phyloP scores from a whole-genome alignment of 2,329 filamentous ascomycete genomes.

The Fusarium sp. region DNA sequence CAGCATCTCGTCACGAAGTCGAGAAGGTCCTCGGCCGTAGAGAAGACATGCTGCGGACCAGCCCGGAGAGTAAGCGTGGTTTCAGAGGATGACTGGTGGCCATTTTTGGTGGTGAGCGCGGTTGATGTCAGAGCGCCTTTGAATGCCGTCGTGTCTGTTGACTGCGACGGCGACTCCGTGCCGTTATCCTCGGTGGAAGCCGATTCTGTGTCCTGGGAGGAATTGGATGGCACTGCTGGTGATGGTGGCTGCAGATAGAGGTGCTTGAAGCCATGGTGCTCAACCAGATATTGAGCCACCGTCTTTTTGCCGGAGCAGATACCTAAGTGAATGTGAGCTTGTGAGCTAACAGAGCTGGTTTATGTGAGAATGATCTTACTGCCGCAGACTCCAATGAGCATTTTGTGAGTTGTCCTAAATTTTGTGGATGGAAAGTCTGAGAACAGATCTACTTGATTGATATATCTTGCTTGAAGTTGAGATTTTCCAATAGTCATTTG shows the following conservation, averaged over 20 bases:
- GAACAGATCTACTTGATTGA: background rate
- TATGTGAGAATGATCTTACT: slow-evolving; percentile 62
- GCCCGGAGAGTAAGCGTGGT: slow-evolving; percentile 47
- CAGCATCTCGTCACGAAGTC: slow-evolving; percentile 90
- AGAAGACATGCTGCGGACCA: slow-evolving; percentile 64
- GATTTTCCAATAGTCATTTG: slow-evolving; percentile 26
- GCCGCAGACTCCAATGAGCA: slow-evolving; percentile 85
- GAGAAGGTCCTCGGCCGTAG: slow-evolving; percentile 77
- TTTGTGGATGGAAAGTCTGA: slow-evolving; percentile 1
- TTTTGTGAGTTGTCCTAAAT: slow-evolving; percentile 54
- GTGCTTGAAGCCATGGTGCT: slow-evolving; percentile 85
- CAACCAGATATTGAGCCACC: slow-evolving; percentile 88
- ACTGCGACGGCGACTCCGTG: slow-evolving; percentile 21
- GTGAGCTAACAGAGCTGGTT: slow-evolving; percentile 3
- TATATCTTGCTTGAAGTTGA: slow-evolving; percentile 8
- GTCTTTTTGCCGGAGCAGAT: slow-evolving; percentile 95
- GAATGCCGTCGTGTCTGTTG: slow-evolving; percentile 40
- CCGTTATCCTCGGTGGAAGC: slow-evolving; percentile 26
- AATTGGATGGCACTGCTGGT: slow-evolving; percentile 19
- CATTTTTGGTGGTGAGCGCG: slow-evolving; percentile 50
- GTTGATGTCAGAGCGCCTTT: slow-evolving; percentile 47
- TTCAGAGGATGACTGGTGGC: slow-evolving; percentile 45
- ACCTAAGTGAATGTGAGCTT: slow-evolving; percentile 65
- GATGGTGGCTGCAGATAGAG: slow-evolving; percentile 69
- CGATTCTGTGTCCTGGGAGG: slow-evolving; percentile 19